phyloP scores from a whole-genome alignment of 805 yeast genomes.

The Candida sanyiensis region DNA sequence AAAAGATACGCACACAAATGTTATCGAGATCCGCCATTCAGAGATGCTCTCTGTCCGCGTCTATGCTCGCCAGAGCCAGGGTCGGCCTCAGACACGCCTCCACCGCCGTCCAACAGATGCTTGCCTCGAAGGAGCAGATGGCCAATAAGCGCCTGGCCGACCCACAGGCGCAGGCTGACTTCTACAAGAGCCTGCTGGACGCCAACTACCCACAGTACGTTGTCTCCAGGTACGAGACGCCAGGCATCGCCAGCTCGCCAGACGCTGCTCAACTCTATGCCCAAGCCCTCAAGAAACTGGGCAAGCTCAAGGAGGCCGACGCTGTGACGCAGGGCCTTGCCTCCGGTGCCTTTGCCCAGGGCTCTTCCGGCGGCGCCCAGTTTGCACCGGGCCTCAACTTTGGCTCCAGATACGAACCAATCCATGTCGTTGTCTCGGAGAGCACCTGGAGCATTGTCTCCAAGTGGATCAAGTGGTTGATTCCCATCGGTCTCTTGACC shows the following conservation, averaged over 20 bases:
- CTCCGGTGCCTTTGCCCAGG: constrained; percentile 25
- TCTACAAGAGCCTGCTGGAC: constrained; percentile 66
- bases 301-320: constrained; percentile 74
- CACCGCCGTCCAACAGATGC: constrained; percentile 21
- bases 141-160: constrained; percentile 75
- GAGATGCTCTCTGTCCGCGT: no score
- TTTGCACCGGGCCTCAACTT: constrained; percentile 28
- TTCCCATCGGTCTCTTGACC: constrained; percentile 72
- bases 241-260: constrained; percentile 80
- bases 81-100: constrained; percentile 21
- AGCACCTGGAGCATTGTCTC: constrained; percentile 71
- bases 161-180: constrained; percentile 72
- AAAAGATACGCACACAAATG: no score
- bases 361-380: constrained; percentile 22
- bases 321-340: constrained; percentile 46
- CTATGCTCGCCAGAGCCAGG: background rate
- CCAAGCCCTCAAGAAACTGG: constrained; percentile 74
- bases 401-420: constrained; percentile 76
- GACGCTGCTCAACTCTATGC: constrained; percentile 76
- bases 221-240: constrained; percentile 88
- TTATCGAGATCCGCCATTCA: no score
- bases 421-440: constrained; percentile 91
- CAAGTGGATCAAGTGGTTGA: constrained; percentile 84
- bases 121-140: constrained; percentile 69
- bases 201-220: constrained; percentile 94